Evolutionary conservation across 768 basidiomycete genomes (phyloP).

Genomic region (Butyriboletus loyo): DNA sequence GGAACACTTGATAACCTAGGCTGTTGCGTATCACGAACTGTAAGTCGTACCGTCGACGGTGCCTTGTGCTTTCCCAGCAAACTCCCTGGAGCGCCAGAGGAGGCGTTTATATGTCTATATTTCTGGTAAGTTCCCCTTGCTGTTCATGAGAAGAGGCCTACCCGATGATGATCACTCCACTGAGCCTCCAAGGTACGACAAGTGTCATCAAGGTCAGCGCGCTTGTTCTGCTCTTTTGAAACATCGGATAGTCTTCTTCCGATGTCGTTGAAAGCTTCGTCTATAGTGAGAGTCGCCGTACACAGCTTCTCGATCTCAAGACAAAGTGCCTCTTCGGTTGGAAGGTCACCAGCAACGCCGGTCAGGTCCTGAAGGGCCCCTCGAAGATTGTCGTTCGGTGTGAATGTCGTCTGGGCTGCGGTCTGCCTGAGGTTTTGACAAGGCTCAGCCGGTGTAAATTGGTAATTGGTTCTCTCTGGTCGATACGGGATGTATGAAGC

Average conservation of each 20-base stretch:
- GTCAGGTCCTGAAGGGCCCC: background rate
- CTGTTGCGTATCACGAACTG: fast-evolving
- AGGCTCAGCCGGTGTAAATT: background rate
- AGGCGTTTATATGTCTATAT: conserved; percentile 13
- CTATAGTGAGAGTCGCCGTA: conserved; percentile 15
- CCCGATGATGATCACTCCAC: conserved; percentile 17
- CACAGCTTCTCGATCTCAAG: conserved; percentile 18
- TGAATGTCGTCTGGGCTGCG: background rate
- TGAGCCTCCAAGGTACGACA: conserved; percentile 10
- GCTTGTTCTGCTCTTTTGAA: conserved; percentile 6
- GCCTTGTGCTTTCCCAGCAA: conserved; percentile 18
- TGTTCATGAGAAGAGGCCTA: background rate
- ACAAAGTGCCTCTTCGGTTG: conserved; percentile 10
- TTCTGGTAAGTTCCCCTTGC: background rate
- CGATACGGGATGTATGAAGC: background rate
- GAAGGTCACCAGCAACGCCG: conserved; percentile 1
- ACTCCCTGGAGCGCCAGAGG: conserved; percentile 20
- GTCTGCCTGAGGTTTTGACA: background rate
- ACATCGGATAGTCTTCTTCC: conserved; percentile 6
- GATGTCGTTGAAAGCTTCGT: conserved; percentile 15
- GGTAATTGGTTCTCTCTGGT: background rate
- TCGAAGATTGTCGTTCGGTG: background rate
- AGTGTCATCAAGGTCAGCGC: conserved; percentile 6
- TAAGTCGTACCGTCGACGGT: conserved; percentile 13
- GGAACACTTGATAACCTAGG: background rate